Conservation (phyloP, 495 filamentous ascomycete genomes). For the Cercophora sp. region DNA sequence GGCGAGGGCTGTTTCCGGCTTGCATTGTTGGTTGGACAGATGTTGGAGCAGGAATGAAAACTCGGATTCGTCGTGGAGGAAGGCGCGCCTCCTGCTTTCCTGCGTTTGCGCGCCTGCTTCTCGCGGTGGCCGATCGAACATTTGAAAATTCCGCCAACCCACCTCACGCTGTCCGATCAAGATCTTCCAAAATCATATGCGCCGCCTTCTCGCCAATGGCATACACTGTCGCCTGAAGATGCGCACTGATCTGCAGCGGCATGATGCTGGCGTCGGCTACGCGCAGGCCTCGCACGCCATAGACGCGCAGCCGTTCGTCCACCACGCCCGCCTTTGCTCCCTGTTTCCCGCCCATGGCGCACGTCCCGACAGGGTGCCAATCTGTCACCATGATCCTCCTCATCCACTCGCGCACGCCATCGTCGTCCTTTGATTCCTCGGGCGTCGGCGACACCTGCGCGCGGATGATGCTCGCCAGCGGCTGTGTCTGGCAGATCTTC, state of each 20-base stretch:
- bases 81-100: too few relatives aligned
- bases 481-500: slow-evolving; percentile 38
- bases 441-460: slow-evolving; percentile 36
- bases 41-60: too few relatives aligned
- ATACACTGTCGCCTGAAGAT: slow-evolving; percentile 50
- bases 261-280: slow-evolving; percentile 53
- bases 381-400: slow-evolving; percentile 34
- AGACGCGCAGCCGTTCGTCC: slow-evolving; percentile 46
- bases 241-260: slow-evolving; percentile 45
- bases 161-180: background rate
- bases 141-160: background rate
- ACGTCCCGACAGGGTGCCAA: slow-evolving; percentile 53
- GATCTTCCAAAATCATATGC: slow-evolving; percentile 38
- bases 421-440: slow-evolving; percentile 20
- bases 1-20: too few relatives aligned
- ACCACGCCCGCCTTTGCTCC: slow-evolving; percentile 42
- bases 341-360: slow-evolving; percentile 45
- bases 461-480: slow-evolving; percentile 39
- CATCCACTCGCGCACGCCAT: slow-evolving; percentile 37
- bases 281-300: slow-evolving; percentile 46
- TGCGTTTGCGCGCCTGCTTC: too few relatives aligned
- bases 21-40: too few relatives aligned
- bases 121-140: too few relatives aligned
- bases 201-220: slow-evolving; percentile 55
- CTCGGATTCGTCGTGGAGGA: too few relatives aligned